These are phyloP conservation scores for Rhazya stricta DNA, from an alignment of 257 asterid species.

Conservation along the genomic window DNA sequence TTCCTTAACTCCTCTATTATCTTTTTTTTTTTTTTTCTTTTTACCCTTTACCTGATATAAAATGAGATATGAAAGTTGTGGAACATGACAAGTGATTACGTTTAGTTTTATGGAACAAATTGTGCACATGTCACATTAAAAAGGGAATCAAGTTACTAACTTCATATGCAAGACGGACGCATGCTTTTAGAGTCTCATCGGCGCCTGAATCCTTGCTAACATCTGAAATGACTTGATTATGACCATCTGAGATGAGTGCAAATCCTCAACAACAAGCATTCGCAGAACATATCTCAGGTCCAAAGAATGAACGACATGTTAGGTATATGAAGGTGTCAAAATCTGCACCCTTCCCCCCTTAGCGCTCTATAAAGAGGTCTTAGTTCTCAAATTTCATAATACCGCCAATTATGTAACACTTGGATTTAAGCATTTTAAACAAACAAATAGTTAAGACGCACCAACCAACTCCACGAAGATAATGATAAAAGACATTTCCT, in stretches of 20 bases:
- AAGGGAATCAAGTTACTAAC: conserved; percentile 35
- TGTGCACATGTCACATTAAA: not conserved
- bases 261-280: conserved; percentile 4
- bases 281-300: not conserved
- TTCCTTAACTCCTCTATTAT: not conserved
- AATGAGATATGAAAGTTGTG: not conserved
- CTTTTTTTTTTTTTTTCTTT: too few relatives aligned
- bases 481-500: not conserved
- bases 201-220: conserved; percentile 76
- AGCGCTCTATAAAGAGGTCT: not conserved
- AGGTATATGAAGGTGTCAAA: not conserved
- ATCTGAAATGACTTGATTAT: not conserved
- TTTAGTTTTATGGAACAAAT: not conserved
- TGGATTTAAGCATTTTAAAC: not conserved
- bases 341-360: not conserved
- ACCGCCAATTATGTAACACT: not conserved
- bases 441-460: not conserved
- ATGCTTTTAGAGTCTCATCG: conserved; percentile 64
- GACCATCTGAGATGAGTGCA: conserved; percentile 1
- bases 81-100: not conserved
- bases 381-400: not conserved
- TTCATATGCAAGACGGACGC: conserved; percentile 79
- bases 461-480: not conserved
- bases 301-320: not conserved
- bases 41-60: not conserved